Conservation (phyloP, 2,329 filamentous ascomycete species). For the Aspergillus sp. region DNA sequence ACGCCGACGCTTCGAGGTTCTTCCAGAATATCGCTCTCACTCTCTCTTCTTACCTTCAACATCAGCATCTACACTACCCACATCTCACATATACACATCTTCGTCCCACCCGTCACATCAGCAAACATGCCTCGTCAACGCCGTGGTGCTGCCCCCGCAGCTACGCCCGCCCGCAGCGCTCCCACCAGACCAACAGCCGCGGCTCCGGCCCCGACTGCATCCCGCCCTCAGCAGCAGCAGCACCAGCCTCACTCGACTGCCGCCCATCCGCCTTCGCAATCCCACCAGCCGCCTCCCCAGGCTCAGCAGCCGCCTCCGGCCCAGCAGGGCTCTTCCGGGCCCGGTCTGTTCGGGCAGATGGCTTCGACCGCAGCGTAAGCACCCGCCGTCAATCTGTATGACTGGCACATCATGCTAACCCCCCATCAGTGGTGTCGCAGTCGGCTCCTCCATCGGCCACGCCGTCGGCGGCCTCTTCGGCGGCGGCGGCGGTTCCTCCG, state of each 20-base stretch:
- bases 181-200: conserved; percentile 58
- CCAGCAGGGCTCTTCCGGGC: conserved; percentile 50
- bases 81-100: conserved; percentile 13
- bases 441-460: conserved; percentile 91
- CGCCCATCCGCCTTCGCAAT: conserved; percentile 38
- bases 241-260: conserved; percentile 62
- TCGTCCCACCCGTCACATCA: conserved; percentile 8
- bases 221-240: conserved; percentile 50
- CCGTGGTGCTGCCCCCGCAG: conserved; percentile 48
- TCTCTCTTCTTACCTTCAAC: no score
- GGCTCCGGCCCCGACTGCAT: conserved; percentile 46
- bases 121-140: conserved; percentile 70
- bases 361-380: conserved; percentile 94
- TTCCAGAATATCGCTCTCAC: conserved; percentile 12
- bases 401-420: conserved; percentile 15
- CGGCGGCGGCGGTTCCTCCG: conserved; percentile 59
- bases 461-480: conserved; percentile 82
- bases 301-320: conserved; percentile 30
- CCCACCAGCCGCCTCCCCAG: conserved; percentile 43
- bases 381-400: no score
- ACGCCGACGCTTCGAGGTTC: conserved; percentile 16
- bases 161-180: conserved; percentile 45
- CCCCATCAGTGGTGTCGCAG: conserved; percentile 72
- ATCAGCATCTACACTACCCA: conserved; percentile 14
- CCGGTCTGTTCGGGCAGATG: conserved; percentile 92